These are phyloP conservation scores for Centaurea solstitialis DNA, from an alignment of 129 eudicot genomes.

Conservation along the genomic window DNA sequence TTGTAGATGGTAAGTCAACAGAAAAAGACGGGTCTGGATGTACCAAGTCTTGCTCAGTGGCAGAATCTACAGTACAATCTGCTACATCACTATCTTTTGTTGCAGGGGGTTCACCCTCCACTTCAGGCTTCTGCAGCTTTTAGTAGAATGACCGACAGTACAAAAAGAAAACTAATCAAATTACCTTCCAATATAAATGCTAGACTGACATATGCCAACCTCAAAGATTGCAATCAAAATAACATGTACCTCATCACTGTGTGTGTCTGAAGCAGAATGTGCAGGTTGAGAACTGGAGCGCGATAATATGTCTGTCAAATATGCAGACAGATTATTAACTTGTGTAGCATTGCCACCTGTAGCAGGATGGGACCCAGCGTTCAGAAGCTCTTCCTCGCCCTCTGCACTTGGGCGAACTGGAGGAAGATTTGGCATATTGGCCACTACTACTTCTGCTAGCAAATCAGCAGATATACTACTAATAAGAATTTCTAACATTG, in stretches of 20 bases:
- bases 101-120: constrained; percentile 36
- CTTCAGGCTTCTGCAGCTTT: constrained; percentile 45
- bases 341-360: constrained; percentile 31
- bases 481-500: constrained; percentile 81
- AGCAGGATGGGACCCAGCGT: constrained; percentile 32
- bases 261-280: constrained; percentile 35
- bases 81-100: constrained; percentile 34
- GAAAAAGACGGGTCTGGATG: constrained; percentile 37
- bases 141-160: constrained; percentile 29
- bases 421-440: constrained; percentile 89
- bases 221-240: not conserved
- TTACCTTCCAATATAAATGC: not conserved
- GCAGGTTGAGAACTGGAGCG: constrained; percentile 32
- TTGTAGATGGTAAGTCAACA: constrained; percentile 36
- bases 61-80: constrained; percentile 28
- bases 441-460: constrained; percentile 91
- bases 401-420: constrained; percentile 52
- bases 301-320: constrained; percentile 55
- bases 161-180: not conserved
- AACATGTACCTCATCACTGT: constrained; percentile 29
- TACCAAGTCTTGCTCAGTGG: constrained; percentile 28
- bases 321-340: constrained; percentile 55
- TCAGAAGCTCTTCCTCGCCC: constrained; percentile 37
- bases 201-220: not conserved
- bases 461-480: constrained; percentile 90